phyloP scores from a whole-genome alignment of 2,329 filamentous ascomycete species.

The Pyrenochaeta sp. region DNA sequence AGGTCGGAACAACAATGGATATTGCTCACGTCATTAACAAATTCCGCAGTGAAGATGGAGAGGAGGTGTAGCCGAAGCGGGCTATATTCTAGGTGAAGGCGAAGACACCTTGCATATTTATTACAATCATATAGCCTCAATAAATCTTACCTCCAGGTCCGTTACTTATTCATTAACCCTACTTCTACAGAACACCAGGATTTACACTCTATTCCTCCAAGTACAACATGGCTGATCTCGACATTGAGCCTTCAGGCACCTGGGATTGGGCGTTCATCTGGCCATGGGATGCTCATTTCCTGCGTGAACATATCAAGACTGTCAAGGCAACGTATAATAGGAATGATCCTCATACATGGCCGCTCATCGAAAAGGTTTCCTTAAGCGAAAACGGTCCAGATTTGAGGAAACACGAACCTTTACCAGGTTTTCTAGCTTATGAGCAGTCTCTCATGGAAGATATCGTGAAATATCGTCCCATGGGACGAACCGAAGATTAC shows the following conservation, averaged over 20 bases:
- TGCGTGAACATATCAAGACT: background rate
- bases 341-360: slow-evolving; percentile 6
- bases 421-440: background rate
- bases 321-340: background rate
- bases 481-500: background rate
- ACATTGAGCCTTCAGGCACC: background rate
- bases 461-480: background rate
- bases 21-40: too few species aligned
- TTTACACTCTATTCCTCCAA: background rate
- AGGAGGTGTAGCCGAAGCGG: too few species aligned
- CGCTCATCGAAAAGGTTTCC: background rate
- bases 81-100: too few species aligned
- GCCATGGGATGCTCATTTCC: background rate
- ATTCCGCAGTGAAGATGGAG: too few species aligned
- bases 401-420: too few species aligned
- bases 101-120: too few species aligned
- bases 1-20: too few species aligned
- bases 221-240: background rate
- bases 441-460: background rate
- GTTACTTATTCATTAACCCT: too few species aligned
- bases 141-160: too few species aligned
- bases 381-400: too few species aligned
- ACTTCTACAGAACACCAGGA: too few species aligned
- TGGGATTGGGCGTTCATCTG: background rate
- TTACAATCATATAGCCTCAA: too few species aligned